Evolutionary conservation across 768 basidiomycete species (phyloP), one percentile per base, ranked within the genome.

Genomic region (Leccinum aurantiacum): DNA sequence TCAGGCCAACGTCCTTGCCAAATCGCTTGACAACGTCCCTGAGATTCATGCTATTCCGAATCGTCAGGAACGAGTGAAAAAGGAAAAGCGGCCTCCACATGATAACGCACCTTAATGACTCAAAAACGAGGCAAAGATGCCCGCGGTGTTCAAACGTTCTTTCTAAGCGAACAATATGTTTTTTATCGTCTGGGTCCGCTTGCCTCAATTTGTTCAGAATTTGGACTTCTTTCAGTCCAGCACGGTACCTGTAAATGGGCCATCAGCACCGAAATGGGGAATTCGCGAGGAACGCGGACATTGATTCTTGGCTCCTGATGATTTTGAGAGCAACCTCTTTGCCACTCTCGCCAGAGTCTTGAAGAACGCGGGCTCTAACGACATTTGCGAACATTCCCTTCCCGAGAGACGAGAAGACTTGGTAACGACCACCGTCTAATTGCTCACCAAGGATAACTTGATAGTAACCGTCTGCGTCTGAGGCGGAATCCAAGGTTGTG

Each of bases 321-420:
- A 99, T 95, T 76, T 99, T 99, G 74, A 99, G 98, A 1, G 97
- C 97, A 10, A 98, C 95, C 72, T 99, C 96, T 67, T 79, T 78
- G 44, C 85, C 82, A 17, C 62, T 63, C 54, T 83, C 80, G 58
- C 79, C 77, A 10, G 80, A 65, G 35, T 90, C 89, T 75, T 88
- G 78, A 48, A 95, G 78, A 10, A 94, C 82, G 33, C 93, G 86
- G 9, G 95, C 96, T 50, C 91, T 85, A 27, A 98, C 94, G 53
- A 99, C 97, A 58, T 92, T 93, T 52, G 95, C 94, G 72, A 98
- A 99, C 96, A 99, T 99, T 52, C 97, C 97, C 72, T 96, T 95
- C 17, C 97, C 97, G n/a, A 98, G 80, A 52, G 86, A 91, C 52
- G 93, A 93, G 65, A 91, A 95, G 10, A 99, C 93, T 72, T 97